Percentiles rank a stretch among this genome's conserved stretches.
These are phyloP conservation scores for Podospora sp. DNA, from an alignment of 495 filamentous ascomycete genomes.

Conservation along the genomic window DNA sequence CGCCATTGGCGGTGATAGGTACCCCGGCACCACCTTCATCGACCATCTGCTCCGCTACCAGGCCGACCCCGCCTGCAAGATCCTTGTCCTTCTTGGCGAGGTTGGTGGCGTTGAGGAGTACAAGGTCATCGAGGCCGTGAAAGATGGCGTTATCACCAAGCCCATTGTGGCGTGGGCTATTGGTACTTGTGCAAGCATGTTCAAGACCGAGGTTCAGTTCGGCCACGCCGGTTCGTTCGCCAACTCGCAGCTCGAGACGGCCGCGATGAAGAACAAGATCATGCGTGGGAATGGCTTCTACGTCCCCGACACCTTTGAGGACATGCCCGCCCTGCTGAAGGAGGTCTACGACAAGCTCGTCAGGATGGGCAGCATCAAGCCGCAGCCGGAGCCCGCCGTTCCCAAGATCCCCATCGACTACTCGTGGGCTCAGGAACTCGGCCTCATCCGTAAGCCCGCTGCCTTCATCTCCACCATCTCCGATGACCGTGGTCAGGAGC, in stretches of 20 bases:
- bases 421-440: conserved; percentile 98
- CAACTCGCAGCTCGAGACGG: conserved; percentile 98
- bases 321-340: conserved; percentile 75
- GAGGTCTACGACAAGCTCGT: conserved; percentile 84
- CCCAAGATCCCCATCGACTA: conserved; percentile 99
- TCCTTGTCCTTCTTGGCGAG: conserved; percentile 92
- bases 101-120: conserved; percentile 99
- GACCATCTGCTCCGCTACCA: conserved; percentile 96
- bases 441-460: conserved; percentile 98
- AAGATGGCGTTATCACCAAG: conserved; percentile 92
- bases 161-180: conserved; percentile 99
- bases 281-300: conserved; percentile 94
- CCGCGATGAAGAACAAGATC: conserved; percentile 89
- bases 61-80: conserved; percentile 94
- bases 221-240: conserved; percentile 97
- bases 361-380: conserved; percentile 78
- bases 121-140: conserved; percentile 97
- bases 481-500: conserved; percentile 98
- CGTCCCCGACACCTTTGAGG: conserved; percentile 94
- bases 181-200: conserved; percentile 98
- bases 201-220: conserved; percentile 99
- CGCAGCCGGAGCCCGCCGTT: conserved; percentile 82
- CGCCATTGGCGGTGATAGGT: conserved; percentile 97
- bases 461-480: conserved; percentile 99
- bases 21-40: conserved; percentile 98